Evolutionary conservation across 768 basidiomycete genomes (phyloP), one percentile per base, ranked within the genome.

Genomic region (Auriculariales sp.): DNA sequence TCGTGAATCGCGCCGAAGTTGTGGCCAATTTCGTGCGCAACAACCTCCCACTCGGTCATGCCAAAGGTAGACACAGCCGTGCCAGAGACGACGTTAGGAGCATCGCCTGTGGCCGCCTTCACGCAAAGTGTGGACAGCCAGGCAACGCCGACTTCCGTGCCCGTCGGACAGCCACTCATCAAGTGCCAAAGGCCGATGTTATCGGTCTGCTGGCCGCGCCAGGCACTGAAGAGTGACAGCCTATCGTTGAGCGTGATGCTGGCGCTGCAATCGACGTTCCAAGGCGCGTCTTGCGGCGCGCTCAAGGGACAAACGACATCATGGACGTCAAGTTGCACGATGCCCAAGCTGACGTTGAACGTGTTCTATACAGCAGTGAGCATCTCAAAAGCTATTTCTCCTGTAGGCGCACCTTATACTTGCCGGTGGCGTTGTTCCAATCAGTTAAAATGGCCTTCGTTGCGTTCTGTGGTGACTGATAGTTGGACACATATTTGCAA

Each of bases 171-270:
- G 24, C 79, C 79, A 54, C 83, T 87, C 81, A 92, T 83, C 11
- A 92, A 68, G 66, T 91, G 89, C 84, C 88, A 92, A 28, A 94
- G 69, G 2, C 89, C 90, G 19, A 74, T 78, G 59, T 90, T 87
- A n/a, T 71, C 63, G 5, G 81, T 76, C 56, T 80, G 81, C 36
- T 65, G 58, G 0, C 87, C 88, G 51, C 90, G 71, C 89, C 89
- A 94, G 52, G 78, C 67, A 3, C 83, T 85, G 64, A 94, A 91
- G 3, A 78, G 62, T 14, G 84, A 87, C 25, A 92, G 69, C 3
- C 89, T 76, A 34, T 71, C 63, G 61, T 88, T 81, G 46, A 94
- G 70, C 3, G 70, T 73, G 55, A 71, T 62, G 46, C 57, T 65
- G 4, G 59, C 46, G 28, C 50, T 57, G 64, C 90, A 93, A 3